Conservation (phyloP, 2,329 filamentous ascomycete genomes). For the Fusarium pilosicola region DNA sequence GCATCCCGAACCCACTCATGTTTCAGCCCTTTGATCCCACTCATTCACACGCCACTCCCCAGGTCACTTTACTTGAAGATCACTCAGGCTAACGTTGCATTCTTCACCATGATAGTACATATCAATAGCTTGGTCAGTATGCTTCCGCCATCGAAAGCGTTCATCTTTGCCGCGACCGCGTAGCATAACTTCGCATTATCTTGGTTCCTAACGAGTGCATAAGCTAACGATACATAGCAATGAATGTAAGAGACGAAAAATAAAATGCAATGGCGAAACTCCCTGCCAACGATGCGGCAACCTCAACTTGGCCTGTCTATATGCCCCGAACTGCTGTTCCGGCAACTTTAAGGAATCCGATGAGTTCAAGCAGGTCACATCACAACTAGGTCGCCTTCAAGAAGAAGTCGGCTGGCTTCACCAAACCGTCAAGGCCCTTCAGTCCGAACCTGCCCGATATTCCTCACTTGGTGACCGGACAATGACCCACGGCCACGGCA, state of each 20-base stretch:
- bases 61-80: neutral
- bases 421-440: conserved; percentile 75
- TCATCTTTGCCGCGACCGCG: neutral
- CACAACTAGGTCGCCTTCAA: conserved; percentile 79
- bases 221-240: conserved; percentile 58
- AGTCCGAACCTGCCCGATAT: conserved; percentile 61
- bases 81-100: conserved; percentile 31
- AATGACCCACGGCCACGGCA: conserved; percentile 48
- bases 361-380: conserved; percentile 84
- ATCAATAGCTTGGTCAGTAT: conserved; percentile 67
- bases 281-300: conserved; percentile 75
- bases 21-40: neutral
- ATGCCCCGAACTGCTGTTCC: conserved; percentile 72
- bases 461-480: conserved; percentile 56
- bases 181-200: neutral
- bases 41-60: neutral
- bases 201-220: neutral
- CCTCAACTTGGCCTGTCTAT: conserved; percentile 72
- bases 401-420: conserved; percentile 85
- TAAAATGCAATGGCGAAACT: conserved; percentile 78
- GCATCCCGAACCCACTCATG: neutral
- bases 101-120: conserved; percentile 58
- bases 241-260: conserved; percentile 79
- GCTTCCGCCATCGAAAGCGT: neutral
- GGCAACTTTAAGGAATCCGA: conserved; percentile 93